A percentile compares a stretch with the other conserved stretches of the same genome.
These are phyloP conservation scores for Grosmannia clavigera DNA, from an alignment of 2,329 filamentous ascomycete species.

Conservation along the genomic window DNA sequence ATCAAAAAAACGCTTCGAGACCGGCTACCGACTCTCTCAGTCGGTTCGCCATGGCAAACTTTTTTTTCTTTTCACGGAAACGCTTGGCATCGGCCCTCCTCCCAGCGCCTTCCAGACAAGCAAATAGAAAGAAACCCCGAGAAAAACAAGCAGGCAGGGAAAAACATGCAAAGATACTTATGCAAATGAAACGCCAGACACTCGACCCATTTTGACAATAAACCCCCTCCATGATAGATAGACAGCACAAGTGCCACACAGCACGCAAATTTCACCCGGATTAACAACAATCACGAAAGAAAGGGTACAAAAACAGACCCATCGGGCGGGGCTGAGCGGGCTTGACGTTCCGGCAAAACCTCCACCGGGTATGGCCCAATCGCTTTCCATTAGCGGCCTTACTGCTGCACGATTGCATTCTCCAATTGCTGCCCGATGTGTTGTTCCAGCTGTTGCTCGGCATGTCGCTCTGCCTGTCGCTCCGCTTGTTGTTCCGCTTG, in stretches of 20 bases:
- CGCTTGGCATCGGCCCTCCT: not conserved
- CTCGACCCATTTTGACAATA: not conserved
- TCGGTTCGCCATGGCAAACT: not conserved
- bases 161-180: not conserved
- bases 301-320: not conserved
- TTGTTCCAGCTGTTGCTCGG: slow-evolving; percentile 9
- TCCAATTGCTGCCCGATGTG: slow-evolving; percentile 8
- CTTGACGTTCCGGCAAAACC: not conserved
- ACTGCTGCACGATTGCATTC: not conserved
- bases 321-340: not conserved
- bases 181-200: not conserved
- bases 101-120: not conserved
- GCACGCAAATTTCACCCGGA: not conserved
- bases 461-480: slow-evolving; percentile 3
- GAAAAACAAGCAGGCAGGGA: not conserved
- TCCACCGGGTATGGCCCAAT: not conserved
- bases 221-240: not conserved
- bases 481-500: not conserved
- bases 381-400: not conserved
- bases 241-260: not conserved
- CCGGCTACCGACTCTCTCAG: not conserved
- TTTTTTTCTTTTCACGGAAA: not conserved
- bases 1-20: not conserved
- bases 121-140: not conserved
- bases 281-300: not conserved